Evolutionary conservation across 2,329 filamentous ascomycete species (phyloP).

Genomic region (Botrytis pseudocinerea): DNA sequence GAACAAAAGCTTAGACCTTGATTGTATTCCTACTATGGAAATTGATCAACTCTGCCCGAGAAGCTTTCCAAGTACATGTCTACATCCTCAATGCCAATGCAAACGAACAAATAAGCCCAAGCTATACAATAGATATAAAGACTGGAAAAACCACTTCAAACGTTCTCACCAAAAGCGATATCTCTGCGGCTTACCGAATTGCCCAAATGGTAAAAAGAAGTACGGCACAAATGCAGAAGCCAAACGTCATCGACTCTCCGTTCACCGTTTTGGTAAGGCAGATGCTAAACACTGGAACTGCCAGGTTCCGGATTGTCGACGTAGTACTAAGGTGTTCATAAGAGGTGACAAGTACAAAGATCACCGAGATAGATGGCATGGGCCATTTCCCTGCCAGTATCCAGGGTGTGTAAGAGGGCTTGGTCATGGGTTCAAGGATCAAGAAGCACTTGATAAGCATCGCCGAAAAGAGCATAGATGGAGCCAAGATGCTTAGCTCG

Average conservation of each 20-base stretch:
- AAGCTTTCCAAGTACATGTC: neutral
- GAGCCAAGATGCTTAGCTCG: neutral
- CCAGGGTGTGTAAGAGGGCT: neutral
- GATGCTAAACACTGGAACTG: neutral
- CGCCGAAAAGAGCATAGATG: neutral
- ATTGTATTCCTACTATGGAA: neutral
- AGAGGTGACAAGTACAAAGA: constrained; percentile 10
- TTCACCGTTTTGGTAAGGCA: neutral
- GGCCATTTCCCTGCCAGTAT: neutral
- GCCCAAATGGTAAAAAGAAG: neutral
- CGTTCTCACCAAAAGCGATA: constrained; percentile 3
- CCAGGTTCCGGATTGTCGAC: neutral
- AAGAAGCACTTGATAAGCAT: neutral
- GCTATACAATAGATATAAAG: neutral
- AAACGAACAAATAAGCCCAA: neutral
- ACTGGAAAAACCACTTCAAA: neutral
- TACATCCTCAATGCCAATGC: neutral
- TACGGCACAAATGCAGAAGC: neutral
- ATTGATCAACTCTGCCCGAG: neutral
- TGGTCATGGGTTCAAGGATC: constrained; percentile 3
- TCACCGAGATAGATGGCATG: constrained; percentile 8
- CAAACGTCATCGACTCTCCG: neutral
- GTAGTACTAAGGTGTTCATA: neutral
- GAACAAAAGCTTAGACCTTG: neutral
- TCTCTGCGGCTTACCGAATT: neutral